Evolutionary conservation across 1,284 basidiomycete species (phyloP), one percentile per base, ranked within the genome.

Genomic region (Pascua sp.): DNA sequence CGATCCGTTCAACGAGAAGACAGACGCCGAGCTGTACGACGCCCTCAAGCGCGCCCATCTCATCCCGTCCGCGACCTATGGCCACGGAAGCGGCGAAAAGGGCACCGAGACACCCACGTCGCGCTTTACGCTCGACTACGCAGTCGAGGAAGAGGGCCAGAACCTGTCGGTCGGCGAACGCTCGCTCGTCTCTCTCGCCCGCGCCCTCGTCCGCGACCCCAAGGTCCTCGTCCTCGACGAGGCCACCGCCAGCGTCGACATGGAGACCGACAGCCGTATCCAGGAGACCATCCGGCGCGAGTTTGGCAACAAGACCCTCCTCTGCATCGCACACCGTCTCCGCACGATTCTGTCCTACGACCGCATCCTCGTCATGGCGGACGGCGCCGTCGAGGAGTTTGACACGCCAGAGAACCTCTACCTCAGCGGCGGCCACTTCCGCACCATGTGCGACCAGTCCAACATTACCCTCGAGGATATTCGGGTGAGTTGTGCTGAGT

Each of bases 321-420:
- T 86, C 9, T 85, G 83, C 67, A 88, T 89, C 61, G 87, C 87
- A 8, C 82, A 78, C 75, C 83, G 86, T 38, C 78, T 91, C 41
- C 81, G 86, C 52, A 92, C 90, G 0, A 91, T 93, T 66, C 80
- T 92, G 53, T 82, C 82, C 0, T 91, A 90, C 70, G 89, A 92
- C 75, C 78, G 85, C 12, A 88, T 91, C 56, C 81, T 81, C 12
- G 82, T 83, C 47, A 80, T 94, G 66, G 85, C 89, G 62, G 81
- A 83, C 38, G 91, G 91, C 41, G 60, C 64, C 37, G 71, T 88
- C 11, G 87, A 83, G 42, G 87, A 88, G 72, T 90, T 86, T 67
- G 90, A 90, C 72, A 86, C 87, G 4, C 89, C 90, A 4, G 79
- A 89, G 55, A 84, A 83, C 61, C 80, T 92, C 15, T 92, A 85